phyloP scores from a whole-genome alignment of 2,329 filamentous ascomycete genomes.

The Dactylellina leptospora region DNA sequence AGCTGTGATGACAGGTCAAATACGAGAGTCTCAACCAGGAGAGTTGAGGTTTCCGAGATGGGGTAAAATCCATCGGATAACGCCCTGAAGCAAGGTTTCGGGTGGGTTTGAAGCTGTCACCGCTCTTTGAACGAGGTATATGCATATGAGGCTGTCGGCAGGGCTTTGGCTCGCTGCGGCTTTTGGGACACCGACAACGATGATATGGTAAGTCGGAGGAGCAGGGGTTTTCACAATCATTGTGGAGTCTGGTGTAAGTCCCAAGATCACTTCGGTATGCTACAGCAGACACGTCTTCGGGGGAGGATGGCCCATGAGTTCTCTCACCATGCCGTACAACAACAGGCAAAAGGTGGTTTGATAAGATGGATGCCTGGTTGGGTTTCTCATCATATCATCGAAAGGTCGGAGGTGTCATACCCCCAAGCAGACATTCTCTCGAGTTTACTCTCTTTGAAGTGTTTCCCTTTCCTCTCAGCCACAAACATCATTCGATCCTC shows the following conservation, averaged over 20 bases:
- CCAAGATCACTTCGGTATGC: not conserved
- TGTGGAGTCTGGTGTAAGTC: too few species aligned
- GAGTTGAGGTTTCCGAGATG: slow-evolving; percentile 2
- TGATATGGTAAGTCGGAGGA: not conserved
- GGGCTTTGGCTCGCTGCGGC: not conserved
- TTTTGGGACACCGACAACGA: not conserved
- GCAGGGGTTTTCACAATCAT: too few species aligned
- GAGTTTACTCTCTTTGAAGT: not conserved
- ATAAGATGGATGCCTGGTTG: not conserved
- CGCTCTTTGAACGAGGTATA: not conserved
- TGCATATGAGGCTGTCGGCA: not conserved
- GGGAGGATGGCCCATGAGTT: not conserved
- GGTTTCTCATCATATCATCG: not conserved
- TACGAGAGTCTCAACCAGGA: slow-evolving; percentile 18
- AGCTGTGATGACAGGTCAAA: slow-evolving; percentile 11
- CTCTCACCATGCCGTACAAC: slow-evolving; percentile 2
- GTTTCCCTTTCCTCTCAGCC: not conserved
- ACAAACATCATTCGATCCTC: too few species aligned
- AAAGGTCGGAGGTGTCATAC: not conserved
- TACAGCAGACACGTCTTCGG: not conserved
- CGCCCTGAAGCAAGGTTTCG: not conserved
- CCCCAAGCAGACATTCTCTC: not conserved
- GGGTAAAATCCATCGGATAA: slow-evolving; percentile 1
- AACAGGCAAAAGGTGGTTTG: slow-evolving; percentile 7
- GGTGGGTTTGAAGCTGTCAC: too few species aligned